phyloP scores from a whole-genome alignment of 2,329 filamentous ascomycete species.

The Cladosporium halotolerans region DNA sequence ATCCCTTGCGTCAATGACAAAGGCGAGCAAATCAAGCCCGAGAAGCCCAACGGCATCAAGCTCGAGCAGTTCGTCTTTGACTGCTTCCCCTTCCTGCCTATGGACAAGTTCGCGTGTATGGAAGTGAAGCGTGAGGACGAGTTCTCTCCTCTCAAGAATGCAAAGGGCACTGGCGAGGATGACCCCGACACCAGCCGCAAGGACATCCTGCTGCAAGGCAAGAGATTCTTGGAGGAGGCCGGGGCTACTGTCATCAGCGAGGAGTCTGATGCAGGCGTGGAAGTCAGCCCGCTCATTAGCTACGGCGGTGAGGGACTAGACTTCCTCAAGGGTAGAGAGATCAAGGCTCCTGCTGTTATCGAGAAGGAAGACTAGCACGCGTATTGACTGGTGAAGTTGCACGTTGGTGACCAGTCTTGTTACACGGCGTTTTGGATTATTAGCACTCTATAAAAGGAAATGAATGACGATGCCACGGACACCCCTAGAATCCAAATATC shows the following conservation, averaged over 20 bases:
- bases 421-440: not conserved
- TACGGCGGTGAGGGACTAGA: constrained; percentile 65
- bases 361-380: constrained; percentile 45
- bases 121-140: constrained; percentile 96
- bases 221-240: constrained; percentile 74
- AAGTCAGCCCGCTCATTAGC: constrained; percentile 88
- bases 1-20: constrained; percentile 74
- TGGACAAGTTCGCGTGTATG: constrained; percentile 88
- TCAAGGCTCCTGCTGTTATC: constrained; percentile 59
- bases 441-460: not conserved
- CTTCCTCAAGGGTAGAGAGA: constrained; percentile 52
- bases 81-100: constrained; percentile 81
- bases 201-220: constrained; percentile 86
- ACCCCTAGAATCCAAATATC: no score
- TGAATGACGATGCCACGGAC: constrained; percentile 1
- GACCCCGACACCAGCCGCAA: constrained; percentile 87
- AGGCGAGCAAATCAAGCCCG: constrained; percentile 78
- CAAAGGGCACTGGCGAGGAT: constrained; percentile 77
- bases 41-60: constrained; percentile 97
- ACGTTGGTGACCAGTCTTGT: not conserved
- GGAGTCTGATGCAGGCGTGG: constrained; percentile 61
- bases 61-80: constrained; percentile 99
- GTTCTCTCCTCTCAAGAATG: constrained; percentile 96
- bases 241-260: constrained; percentile 69
- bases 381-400: not conserved